Evolutionary conservation across 176 grass and related monocot genomes (phyloP).

Genomic region (Elaeis guineensis): DNA sequence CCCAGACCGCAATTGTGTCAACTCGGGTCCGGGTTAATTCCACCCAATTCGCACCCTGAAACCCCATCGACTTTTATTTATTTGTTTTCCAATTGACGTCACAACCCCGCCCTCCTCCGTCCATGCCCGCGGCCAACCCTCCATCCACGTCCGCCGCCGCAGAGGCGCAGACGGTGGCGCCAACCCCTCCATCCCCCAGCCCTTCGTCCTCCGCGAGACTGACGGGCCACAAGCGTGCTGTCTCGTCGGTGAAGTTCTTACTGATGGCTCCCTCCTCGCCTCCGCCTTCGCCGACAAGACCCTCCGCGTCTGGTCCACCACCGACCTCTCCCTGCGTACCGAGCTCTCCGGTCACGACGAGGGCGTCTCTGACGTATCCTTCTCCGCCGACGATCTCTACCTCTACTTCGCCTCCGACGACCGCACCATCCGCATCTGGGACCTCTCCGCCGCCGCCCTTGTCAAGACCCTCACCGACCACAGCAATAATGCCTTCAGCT

Average conservation of each 20-base stretch:
- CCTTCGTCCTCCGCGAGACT: slow-evolving; percentile 57
- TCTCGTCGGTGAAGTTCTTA: slow-evolving; percentile 81
- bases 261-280: slow-evolving; percentile 64
- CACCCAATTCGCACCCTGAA: too few relatives aligned
- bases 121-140: too few relatives aligned
- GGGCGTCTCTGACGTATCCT: slow-evolving; percentile 80
- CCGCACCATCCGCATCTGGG: slow-evolving; percentile 83
- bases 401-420: slow-evolving; percentile 83
- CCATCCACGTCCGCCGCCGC: slow-evolving; percentile 24
- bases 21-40: too few relatives aligned
- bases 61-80: too few relatives aligned
- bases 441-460: neutral
- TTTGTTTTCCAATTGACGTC: too few relatives aligned
- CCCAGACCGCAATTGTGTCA: too few relatives aligned
- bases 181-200: slow-evolving; percentile 7
- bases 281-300: slow-evolving; percentile 76
- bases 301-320: slow-evolving; percentile 57
- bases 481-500: slow-evolving; percentile 9
- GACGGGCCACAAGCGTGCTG: slow-evolving; percentile 43
- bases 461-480: slow-evolving; percentile 7
- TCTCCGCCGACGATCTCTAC: slow-evolving; percentile 62
- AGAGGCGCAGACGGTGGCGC: neutral
- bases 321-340: slow-evolving; percentile 35
- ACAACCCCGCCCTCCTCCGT: neutral
- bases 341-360: slow-evolving; percentile 48